Conservation (phyloP, 768 basidiomycete species). For the Podaxis carcinomalis region DNA sequence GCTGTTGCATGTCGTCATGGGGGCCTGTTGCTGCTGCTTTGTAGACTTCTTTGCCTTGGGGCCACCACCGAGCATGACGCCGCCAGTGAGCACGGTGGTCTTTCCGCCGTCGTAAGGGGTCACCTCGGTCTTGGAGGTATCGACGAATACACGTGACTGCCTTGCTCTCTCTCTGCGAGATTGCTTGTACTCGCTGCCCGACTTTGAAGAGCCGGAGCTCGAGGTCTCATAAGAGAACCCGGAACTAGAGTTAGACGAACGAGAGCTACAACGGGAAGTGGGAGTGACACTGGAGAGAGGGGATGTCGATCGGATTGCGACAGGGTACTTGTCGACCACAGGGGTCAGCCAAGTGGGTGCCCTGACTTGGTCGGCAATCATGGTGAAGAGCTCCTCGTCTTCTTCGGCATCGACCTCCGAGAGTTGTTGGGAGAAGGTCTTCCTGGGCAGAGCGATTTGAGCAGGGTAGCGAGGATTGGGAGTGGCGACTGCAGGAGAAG, state of each 20-base stretch:
- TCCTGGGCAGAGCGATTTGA: conserved; percentile 25
- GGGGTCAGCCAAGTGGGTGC: conserved; percentile 70
- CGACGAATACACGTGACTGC: conserved; percentile 69
- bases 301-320: conserved; percentile 47
- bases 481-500: conserved; percentile 23
- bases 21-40: conserved; percentile 22
- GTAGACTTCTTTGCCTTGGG: conserved; percentile 24
- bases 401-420: conserved; percentile 68
- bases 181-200: conserved; percentile 37
- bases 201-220: conserved; percentile 42
- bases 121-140: conserved; percentile 71
- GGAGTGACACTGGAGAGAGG: conserved; percentile 57
- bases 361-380: conserved; percentile 69
- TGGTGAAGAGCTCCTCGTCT: conserved; percentile 67
- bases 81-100: conserved; percentile 83
- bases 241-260: conserved; percentile 67
- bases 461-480: conserved; percentile 21
- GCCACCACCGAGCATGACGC: conserved; percentile 76
- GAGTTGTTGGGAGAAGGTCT: conserved; percentile 73
- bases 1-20: conserved; percentile 33
- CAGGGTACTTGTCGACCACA: conserved; percentile 54
- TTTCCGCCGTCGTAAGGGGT: conserved; percentile 87
- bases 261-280: conserved; percentile 66
- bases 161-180: conserved; percentile 69
- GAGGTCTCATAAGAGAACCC: conserved; percentile 52